A percentile compares a stretch with the other conserved stretches of the same genome.
Evolutionary conservation across 164 flowering plant species (phyloP).

Genomic region (Piper betle): DNA sequence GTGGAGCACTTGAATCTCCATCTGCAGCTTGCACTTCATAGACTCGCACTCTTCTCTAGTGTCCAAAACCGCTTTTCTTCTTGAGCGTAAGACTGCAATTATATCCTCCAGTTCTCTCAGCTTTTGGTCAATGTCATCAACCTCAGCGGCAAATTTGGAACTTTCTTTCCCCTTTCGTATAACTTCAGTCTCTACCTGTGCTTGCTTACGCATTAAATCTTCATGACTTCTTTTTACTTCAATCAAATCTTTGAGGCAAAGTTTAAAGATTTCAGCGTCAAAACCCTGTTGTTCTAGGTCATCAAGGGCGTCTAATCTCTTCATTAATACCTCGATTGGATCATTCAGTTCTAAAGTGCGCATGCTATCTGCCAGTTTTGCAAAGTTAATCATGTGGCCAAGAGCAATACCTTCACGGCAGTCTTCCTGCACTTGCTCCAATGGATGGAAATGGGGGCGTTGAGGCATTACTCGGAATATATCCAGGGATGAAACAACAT

Average conservation of each 20-base stretch:
- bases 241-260: background rate
- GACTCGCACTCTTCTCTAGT: background rate
- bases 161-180: background rate
- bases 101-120: background rate
- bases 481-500: background rate
- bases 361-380: background rate
- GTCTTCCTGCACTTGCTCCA: background rate
- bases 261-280: background rate
- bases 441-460: background rate
- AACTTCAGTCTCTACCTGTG: background rate
- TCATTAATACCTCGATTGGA: background rate
- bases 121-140: background rate
- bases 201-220: background rate
- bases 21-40: too few species aligned
- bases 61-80: background rate
- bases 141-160: background rate
- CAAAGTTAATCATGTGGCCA: background rate
- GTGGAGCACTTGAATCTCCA: too few species aligned
- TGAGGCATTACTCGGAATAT: background rate
- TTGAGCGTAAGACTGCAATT: background rate
- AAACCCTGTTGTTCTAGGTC: constrained; percentile 1
- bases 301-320: background rate
- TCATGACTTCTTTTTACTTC: background rate
- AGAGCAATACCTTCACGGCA: constrained; percentile 1
- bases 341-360: background rate